Base-by-base conservation (phyloP, 1,284 basidiomycete species). In the Vanrija pseudolonga region DNA sequence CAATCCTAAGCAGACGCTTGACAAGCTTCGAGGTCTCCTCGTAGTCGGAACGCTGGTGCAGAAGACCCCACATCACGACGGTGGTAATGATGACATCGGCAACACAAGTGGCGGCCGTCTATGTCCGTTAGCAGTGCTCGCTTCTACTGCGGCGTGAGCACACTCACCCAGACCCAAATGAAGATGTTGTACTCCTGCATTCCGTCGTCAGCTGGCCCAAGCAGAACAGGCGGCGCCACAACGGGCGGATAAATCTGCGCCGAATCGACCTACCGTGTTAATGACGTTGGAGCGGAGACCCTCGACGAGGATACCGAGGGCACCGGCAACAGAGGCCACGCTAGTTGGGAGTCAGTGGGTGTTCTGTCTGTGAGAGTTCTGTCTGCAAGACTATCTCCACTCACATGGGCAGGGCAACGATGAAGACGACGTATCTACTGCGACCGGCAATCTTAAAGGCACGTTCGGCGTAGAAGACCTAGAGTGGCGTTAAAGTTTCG, bases 31-130 rank as follows among this genome's bases (percentile, higher is more conserved):
- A 64, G 11, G 62, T 63, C 20, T 57, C 26, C 6, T 47, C 49
- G 57, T 57, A 62, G 7, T 56, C 60, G 5, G 65, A 66, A 18
- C 62, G 60, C 19, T 60, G 57, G 42, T 45, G 53, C 40, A 51
- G 51, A 9, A 68, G 55, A 24, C 66, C 66, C 52, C 53, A 63
- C 9, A 57, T 54, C 36, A 65, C 53, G 11, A 53, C 45, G 15
- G 24, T 40, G 15, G 54, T 58, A 19, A 61, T 55, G 32, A 54
- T 48, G 6, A 58, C n/a, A 26, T 57, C 57, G 47, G 54, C 53
- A 3, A 50, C 18, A 8, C 40, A 52, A 11, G 51, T 53, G 15
- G 51, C 51, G 18, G 9, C 7, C 8, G 49, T 48, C 49, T 47
- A 6, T 11, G 26, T 26, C 26, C 7, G 6, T 26, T 11, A 26